Evolutionary conservation across 176 grass and related monocot species (phyloP), one percentile per base, ranked within the genome.

Genomic region (Elaeis guineensis): DNA sequence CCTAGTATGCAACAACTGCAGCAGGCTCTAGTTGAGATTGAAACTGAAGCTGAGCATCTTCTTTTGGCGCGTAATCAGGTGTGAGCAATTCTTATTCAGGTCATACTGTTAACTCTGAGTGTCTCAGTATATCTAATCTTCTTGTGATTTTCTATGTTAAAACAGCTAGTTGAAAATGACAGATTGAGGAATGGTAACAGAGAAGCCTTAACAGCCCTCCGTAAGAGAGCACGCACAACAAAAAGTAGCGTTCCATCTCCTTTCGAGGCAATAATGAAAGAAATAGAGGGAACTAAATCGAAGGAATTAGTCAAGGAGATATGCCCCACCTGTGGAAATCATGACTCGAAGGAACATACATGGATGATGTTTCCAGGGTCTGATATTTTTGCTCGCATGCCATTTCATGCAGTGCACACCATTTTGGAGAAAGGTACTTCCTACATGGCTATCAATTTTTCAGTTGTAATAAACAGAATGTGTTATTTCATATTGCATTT

Each of bases 41-140:
- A 91, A 78, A 83, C 72, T 30, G 81, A 91, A 62, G 92, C 81
- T 8, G 87, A 97, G 64, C 64, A 91, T 30, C 62, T 97, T 60
- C 76, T 97, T 77, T 78, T 97, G 19, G 84, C 92, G 54, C 88
- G 87, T 56, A 78, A 95, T 84, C 83, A 90, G 91, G 91, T 95
- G 19, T 6, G 14, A 52, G 26, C 32, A 24, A 17, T 64, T 59
- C 17, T 70, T 15, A 6, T 20, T 66, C 21, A 56, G 61, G 26
- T 35, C 16, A 0, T n/a, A 65, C n/a, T 14, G 16, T 54, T 16
- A 49, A 22, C 11, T 65, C 21, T 25, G 6, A 17, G 8, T 22
- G 12, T 72, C 11, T 26, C 19, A 16, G 55, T 68, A 16, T 74
- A 12, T 67, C 5, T 32, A 50, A 6, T 54, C 55, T 50, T 61